Conservation (phyloP, 768 basidiomycete species). For the Leccinum subgranulosum region DNA sequence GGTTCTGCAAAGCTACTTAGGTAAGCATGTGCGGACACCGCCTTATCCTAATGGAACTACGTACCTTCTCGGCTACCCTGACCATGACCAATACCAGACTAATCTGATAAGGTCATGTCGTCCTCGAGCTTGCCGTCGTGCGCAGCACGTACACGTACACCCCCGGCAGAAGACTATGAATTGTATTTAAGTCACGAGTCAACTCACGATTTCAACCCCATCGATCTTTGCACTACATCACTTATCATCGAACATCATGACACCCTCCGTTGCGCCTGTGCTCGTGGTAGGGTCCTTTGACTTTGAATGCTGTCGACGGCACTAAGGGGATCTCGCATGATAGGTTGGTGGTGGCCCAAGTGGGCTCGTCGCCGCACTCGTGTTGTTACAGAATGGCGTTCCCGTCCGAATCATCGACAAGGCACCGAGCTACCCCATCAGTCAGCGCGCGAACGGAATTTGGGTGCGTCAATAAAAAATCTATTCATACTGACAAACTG, state of each 20-base stretch:
- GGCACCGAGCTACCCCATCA: conserved; percentile 32
- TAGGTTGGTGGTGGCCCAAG: conserved; percentile 33
- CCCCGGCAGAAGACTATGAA: no score
- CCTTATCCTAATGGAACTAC: no score
- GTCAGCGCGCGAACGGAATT: conserved; percentile 38
- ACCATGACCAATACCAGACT: no score
- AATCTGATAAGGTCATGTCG: no score
- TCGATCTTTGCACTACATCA: background rate
- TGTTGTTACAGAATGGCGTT: conserved; percentile 42
- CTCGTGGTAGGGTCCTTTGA: conserved; percentile 16
- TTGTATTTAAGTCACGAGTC: no score
- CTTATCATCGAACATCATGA: conserved; percentile 1
- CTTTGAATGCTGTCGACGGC: background rate
- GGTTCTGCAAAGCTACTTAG: no score
- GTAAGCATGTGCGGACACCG: no score
- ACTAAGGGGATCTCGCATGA: background rate
- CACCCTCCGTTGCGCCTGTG: conserved; percentile 11
- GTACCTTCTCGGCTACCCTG: no score
- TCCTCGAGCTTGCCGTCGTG: no score
- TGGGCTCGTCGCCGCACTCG: conserved; percentile 34
- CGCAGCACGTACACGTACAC: no score
- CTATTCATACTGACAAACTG: background rate
- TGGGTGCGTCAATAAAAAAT: conserved; percentile 30
- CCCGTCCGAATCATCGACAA: conserved; percentile 54
- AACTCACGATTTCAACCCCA: background rate